Conservation (phyloP, 1,284 basidiomycete species). For the Heterobasidion irregulare region DNA sequence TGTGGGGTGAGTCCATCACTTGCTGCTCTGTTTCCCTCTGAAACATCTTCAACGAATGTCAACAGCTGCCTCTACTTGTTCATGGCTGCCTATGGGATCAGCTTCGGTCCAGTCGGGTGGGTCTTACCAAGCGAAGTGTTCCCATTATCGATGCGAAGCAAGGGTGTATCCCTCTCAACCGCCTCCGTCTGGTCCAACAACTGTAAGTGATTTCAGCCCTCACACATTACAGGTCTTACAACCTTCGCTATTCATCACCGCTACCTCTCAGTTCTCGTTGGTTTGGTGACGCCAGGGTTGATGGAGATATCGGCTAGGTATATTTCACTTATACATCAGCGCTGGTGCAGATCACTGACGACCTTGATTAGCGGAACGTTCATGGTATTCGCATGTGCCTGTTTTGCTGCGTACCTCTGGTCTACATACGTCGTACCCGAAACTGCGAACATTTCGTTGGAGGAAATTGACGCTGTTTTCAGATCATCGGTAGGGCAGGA, state of each 20-base stretch:
- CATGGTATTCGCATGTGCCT: slow-evolving; percentile 56
- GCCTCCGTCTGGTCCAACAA: slow-evolving; percentile 81
- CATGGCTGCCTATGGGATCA: slow-evolving; percentile 76
- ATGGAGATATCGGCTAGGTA: slow-evolving; percentile 57
- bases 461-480: slow-evolving; percentile 70
- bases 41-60: slow-evolving; percentile 12
- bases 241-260: not conserved
- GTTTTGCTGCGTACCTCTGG: slow-evolving; percentile 60
- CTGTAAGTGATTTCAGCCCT: slow-evolving; percentile 33
- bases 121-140: slow-evolving; percentile 79
- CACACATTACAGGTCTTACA: not conserved
- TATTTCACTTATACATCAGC: slow-evolving; percentile 14
- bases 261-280: slow-evolving; percentile 56
- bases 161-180: slow-evolving; percentile 79
- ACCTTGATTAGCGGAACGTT: slow-evolving; percentile 38
- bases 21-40: not conserved
- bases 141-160: slow-evolving; percentile 78
- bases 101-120: slow-evolving; percentile 84
- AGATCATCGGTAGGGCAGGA: slow-evolving; percentile 45
- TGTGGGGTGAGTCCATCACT: slow-evolving; percentile 40
- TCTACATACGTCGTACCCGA: slow-evolving; percentile 63
- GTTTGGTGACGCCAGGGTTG: slow-evolving; percentile 69
- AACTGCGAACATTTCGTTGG: slow-evolving; percentile 67
- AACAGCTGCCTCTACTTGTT: slow-evolving; percentile 65
- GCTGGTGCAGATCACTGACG: slow-evolving; percentile 2